These are phyloP conservation scores for Coemansia reversa DNA, from an alignment of 192 early-diverging fungal genomes.

Conservation along the genomic window DNA sequence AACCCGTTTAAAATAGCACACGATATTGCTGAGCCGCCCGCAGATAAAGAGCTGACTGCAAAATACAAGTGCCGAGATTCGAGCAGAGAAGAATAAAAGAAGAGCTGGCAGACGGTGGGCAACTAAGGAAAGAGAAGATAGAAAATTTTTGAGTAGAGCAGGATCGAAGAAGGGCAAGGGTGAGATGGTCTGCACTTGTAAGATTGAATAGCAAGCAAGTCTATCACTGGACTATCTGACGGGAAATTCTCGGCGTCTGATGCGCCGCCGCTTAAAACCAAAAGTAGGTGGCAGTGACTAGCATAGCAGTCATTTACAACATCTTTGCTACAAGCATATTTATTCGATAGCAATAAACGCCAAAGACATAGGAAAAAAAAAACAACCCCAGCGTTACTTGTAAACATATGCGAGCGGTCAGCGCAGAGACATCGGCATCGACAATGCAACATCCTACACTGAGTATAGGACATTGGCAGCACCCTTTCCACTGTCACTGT, in stretches of 20 bases:
- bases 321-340: background rate
- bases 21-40: background rate
- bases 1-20: background rate
- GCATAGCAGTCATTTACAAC: background rate
- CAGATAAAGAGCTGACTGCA: background rate
- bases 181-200: background rate
- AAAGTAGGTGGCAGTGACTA: background rate
- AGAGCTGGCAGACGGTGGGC: background rate
- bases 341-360: background rate
- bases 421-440: background rate
- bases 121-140: background rate
- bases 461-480: conserved; percentile 25
- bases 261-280: background rate
- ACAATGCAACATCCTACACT: conserved; percentile 8
- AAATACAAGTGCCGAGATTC: background rate
- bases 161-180: background rate
- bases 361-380: background rate
- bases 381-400: background rate
- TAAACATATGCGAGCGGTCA: background rate
- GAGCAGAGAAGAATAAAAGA: background rate
- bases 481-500: conserved; percentile 51
- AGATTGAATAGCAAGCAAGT: background rate
- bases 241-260: background rate
- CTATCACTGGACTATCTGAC: background rate
- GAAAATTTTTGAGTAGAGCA: background rate